A percentile compares a stretch with the other conserved stretches of the same genome.
phyloP scores from a whole-genome alignment of 306 rosid genomes.

The Dalbergia oliveri region DNA sequence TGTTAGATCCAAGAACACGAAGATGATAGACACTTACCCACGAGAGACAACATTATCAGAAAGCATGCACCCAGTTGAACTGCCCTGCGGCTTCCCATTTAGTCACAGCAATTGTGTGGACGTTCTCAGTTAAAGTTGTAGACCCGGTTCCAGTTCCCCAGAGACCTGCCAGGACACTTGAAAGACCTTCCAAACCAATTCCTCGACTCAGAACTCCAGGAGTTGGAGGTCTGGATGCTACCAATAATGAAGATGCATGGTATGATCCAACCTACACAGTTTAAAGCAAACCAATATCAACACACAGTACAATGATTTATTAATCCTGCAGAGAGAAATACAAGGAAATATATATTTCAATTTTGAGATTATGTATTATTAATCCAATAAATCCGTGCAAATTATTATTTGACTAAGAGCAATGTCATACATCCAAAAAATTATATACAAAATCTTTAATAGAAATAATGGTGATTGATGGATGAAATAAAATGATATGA shows the following conservation, averaged over 20 bases:
- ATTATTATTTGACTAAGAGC: conserved; percentile 9
- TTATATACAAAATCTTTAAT: too few species aligned
- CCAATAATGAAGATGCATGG: conserved; percentile 95
- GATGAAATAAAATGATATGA: too few species aligned
- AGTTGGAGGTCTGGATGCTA: conserved; percentile 97
- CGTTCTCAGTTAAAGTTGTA: conserved; percentile 90
- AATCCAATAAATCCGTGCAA: conserved; percentile 3
- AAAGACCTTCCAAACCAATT: conserved; percentile 93
- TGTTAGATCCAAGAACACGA: conserved; percentile 35
- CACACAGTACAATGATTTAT: conserved; percentile 26
- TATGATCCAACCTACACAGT: conserved; percentile 89
- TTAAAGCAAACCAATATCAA: conserved; percentile 51
- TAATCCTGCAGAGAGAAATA: conserved; percentile 35
- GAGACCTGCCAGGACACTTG: conserved; percentile 93
- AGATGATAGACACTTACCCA: conserved; percentile 64
- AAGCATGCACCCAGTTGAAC: conserved; percentile 92
- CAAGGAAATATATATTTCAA: background rate
- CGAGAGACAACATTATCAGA: conserved; percentile 85
- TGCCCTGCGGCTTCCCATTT: conserved; percentile 99
- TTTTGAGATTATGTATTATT: conserved; percentile 33
- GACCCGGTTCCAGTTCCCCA: conserved; percentile 99
- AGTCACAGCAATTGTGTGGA: conserved; percentile 96
- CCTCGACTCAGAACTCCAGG: conserved; percentile 96
- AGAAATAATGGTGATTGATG: too few species aligned
- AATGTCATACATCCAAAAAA: too few species aligned